Base-by-base conservation (phyloP, 2,329 filamentous ascomycete species). In the Chaetomium globosum region DNA sequence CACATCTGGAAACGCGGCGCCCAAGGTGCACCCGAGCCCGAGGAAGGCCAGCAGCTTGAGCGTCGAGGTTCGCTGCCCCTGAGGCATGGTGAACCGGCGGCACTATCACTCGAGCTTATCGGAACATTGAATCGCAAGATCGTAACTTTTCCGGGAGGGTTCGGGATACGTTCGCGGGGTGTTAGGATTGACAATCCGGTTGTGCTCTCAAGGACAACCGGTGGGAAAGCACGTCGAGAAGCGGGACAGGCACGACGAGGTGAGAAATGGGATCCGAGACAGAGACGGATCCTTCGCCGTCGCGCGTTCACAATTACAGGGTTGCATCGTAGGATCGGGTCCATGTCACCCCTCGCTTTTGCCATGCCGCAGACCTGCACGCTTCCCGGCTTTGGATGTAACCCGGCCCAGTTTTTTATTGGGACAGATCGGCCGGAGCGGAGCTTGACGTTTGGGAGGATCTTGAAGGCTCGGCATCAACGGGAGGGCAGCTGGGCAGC, bases 1-100 rank as follows among this genome's bases (percentile, higher is more conserved):
- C 3, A 23, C 54, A 33, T 69, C 68, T 5, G 54, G 46, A 2
- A 64, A 43, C 3, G 56, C 55, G 12, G 46, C 58, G 9, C 48
- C 59, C 26, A 59, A 21, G 3, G 36, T 33, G 19, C 30, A 49
- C 3, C 51, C 58, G 12, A 64, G 48, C 12, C 23, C 33, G 7
- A 67, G 23, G 1, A 61, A 36, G 62, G 58, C 58, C 48, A 54
- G 4, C 12, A 59, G 46, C 21, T 33, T 43, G 8, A 26, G n/a
- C 23, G 54, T 57, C 21, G 54, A 52, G 5, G 23, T 30, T 19
- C 7, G 49, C 8, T 9, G 21, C 26, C 49, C 23, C 3, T 26
- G 49, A 52, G 21, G 49, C 49, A 52, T 52, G 21, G 23, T 52
- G 49, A 13, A 23, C 26, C 26, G 7, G 49, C 49, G 21, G 23